Evolutionary conservation across 1,284 basidiomycete species (phyloP), one percentile per base, ranked within the genome.

Genomic region (Rhizopogon hawkerae): DNA sequence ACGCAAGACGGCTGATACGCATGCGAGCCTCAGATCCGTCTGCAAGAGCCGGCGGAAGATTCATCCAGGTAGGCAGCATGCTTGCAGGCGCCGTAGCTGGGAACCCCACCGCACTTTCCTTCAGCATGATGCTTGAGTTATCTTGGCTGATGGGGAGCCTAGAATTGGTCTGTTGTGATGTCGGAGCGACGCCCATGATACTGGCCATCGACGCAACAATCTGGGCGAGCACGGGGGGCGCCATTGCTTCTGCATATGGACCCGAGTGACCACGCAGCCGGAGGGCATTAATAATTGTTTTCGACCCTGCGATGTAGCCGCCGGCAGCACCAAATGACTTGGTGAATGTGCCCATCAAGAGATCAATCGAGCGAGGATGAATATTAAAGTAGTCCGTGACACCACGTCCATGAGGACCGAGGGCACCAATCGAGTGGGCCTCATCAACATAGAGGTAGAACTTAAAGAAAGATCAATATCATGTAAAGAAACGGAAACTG

Each of bases 271-370:
- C 90, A 48, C 81, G 74, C 26, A 90, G 60, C 14, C 92, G 85
- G 1, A 98, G 76, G 4, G 84, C 75, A 61, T 90, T 83, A 60
- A 95, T 83, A 50, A 93, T 69, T 3, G 71, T 66, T 62, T 89
- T 90, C 60, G 69, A 80, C 8, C 89, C 93, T 3, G 91, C 78
- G 57, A 98, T 84, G 72, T 96, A 96, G 8, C 93, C 93, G 50
- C 93, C 93, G 0, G 92, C 86, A 2, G 93, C 93, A 50, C 93
- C 93, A 63, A 97, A 96, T 0, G 92, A 95, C 70, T 98, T 98
- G 35, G 93, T 98, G 67, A 98, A 93, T 0, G 93, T 98, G 49
- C 94, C 94, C 94, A 98, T 98, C 55, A 94, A 79, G 55, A 98
- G 81, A 65, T 97, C 93, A 56, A 97, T 77, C 38, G 76, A 73